Evolutionary conservation across 345 rosid species (phyloP).

Genomic region (Noccaea caerulescens): DNA sequence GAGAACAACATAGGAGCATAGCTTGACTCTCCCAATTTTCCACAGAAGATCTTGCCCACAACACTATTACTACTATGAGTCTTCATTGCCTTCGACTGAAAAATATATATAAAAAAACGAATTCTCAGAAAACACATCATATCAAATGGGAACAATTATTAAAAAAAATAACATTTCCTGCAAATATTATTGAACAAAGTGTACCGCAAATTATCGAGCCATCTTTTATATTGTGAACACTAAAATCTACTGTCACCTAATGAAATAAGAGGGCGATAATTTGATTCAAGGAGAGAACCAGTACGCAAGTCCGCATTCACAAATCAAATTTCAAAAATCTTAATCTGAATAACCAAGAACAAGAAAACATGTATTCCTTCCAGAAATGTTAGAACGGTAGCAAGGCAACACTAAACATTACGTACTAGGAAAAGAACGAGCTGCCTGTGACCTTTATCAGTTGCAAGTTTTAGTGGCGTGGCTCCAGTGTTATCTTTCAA

Average conservation of each 20-base stretch:
- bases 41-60: constrained; percentile 55
- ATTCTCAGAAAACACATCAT: constrained; percentile 9
- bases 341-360: constrained; percentile 11
- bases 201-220: neutral
- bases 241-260: constrained; percentile 7
- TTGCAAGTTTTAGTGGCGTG: constrained; percentile 85
- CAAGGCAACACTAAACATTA: constrained; percentile 48
- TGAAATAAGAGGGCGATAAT: constrained; percentile 3
- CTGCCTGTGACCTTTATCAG: constrained; percentile 93
- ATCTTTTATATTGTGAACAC: constrained; percentile 28
- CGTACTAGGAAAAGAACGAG: constrained; percentile 89
- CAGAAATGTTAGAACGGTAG: constrained; percentile 7
- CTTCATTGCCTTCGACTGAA: constrained; percentile 66
- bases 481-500: constrained; percentile 83
- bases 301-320: neutral
- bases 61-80: constrained; percentile 49
- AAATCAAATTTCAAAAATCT: constrained; percentile 14
- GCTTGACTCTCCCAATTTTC: constrained; percentile 60
- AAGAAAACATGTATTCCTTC: neutral
- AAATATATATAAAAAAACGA: constrained; percentile 20
- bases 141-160: neutral
- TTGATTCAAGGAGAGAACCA: constrained; percentile 3
- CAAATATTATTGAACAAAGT: constrained; percentile 4
- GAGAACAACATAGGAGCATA: constrained; percentile 75
- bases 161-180: neutral